Conservation (phyloP, 768 basidiomycete species). For the Lepiota subincarnata region DNA sequence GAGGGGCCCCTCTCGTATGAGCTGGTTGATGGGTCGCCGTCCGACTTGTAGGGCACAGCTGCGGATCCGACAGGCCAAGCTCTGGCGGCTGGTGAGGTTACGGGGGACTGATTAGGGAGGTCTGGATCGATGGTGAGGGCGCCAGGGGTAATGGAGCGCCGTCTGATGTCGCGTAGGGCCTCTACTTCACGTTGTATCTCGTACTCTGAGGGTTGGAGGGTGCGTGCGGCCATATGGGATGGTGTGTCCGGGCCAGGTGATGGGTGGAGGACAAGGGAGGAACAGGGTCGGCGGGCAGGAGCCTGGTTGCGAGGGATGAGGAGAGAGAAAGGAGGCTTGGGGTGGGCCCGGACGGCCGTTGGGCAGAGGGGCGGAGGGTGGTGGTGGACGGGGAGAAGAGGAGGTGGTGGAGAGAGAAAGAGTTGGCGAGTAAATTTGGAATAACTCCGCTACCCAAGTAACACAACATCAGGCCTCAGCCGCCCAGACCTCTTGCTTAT, state of each 20-base stretch:
- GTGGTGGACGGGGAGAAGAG: constrained; percentile 3
- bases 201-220: constrained; percentile 75
- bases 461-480: constrained; percentile 9
- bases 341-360: neutral
- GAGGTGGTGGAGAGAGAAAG: constrained; percentile 13
- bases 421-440: constrained; percentile 18
- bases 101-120: constrained; percentile 71
- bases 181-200: constrained; percentile 88
- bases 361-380: neutral
- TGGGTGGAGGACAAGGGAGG: neutral
- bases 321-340: neutral
- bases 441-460: constrained; percentile 21
- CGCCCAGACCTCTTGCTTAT: neutral
- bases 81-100: constrained; percentile 50
- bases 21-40: constrained; percentile 17
- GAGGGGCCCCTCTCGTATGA: constrained; percentile 17
- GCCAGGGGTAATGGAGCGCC: constrained; percentile 82
- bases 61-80: constrained; percentile 41
- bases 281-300: neutral
- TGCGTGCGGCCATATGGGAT: constrained; percentile 37
- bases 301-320: neutral
- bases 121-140: constrained; percentile 88
- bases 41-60: constrained; percentile 16
- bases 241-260: constrained; percentile 10
- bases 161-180: constrained; percentile 75